A percentile compares a stretch with the other conserved stretches of the same genome.
phyloP scores from a whole-genome alignment of 1,284 basidiomycete genomes.

The Takashimella koratensis region DNA sequence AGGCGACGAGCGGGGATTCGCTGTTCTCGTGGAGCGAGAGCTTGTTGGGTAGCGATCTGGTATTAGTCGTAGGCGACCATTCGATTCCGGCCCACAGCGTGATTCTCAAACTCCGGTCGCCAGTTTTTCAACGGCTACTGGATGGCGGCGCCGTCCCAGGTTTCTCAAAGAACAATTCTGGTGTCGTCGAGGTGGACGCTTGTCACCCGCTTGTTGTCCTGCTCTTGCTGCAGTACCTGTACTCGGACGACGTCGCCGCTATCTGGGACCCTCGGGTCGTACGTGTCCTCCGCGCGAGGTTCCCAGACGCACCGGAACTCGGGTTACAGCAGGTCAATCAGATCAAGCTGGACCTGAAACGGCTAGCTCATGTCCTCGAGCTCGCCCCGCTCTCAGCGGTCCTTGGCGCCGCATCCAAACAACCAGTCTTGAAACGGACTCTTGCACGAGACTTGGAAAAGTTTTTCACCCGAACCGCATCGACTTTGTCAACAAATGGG shows the following conservation, averaged over 20 bases:
- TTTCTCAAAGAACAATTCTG: background rate
- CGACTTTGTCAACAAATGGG: conserved; percentile 19
- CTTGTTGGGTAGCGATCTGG: conserved; percentile 41
- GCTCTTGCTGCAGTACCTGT: conserved; percentile 79
- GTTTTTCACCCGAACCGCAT: conserved; percentile 47
- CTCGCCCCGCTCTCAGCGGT: conserved; percentile 40
- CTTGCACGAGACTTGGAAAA: conserved; percentile 41
- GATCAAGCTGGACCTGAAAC: conserved; percentile 63
- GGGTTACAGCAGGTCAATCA: conserved; percentile 52
- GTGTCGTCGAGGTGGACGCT: conserved; percentile 16
- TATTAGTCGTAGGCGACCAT: conserved; percentile 32
- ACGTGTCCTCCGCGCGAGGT: conserved; percentile 52
- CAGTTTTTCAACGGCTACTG: conserved; percentile 22
- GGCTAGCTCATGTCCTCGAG: conserved; percentile 56
- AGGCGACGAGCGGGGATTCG: conserved; percentile 30
- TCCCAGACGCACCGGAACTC: conserved; percentile 37
- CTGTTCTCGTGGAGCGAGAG: conserved; percentile 44
- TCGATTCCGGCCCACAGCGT: conserved; percentile 43
- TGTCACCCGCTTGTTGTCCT: conserved; percentile 59
- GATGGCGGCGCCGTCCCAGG: conserved; percentile 3
- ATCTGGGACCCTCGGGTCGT: conserved; percentile 79
- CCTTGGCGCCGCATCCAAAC: conserved; percentile 41
- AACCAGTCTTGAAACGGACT: conserved; percentile 28
- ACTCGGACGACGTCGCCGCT: conserved; percentile 76
- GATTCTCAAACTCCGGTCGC: conserved; percentile 34